Conservation (phyloP, 371 early-diverging fungal genomes). For the Amoeboaphelidium occidentale region DNA sequence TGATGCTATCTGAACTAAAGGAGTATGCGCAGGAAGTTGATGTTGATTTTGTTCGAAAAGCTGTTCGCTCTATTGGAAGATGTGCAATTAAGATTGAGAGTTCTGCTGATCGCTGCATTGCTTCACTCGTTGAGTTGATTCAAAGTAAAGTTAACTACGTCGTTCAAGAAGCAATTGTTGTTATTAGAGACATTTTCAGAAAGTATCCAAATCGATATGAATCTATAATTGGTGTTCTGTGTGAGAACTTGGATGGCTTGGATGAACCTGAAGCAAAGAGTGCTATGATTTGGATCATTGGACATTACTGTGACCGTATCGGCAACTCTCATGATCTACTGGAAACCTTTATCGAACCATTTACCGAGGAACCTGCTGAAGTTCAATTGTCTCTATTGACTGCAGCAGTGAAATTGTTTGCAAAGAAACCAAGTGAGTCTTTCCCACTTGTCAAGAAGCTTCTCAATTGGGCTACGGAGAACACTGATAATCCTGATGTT, state of each 20-base stretch:
- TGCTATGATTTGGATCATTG: conserved; percentile 84
- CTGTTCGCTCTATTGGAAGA: conserved; percentile 72
- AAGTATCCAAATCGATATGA: conserved; percentile 75
- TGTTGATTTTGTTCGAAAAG: conserved; percentile 79
- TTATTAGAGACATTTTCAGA: conserved; percentile 82
- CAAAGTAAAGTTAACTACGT: conserved; percentile 71
- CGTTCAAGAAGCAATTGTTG: conserved; percentile 73
- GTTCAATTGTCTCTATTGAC: conserved; percentile 81
- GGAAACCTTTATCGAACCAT: conserved; percentile 45
- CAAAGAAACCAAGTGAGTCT: conserved; percentile 62
- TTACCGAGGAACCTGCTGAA: conserved; percentile 55
- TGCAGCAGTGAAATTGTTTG: conserved; percentile 79
- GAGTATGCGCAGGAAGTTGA: conserved; percentile 93
- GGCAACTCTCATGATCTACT: conserved; percentile 61
- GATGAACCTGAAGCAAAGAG: conserved; percentile 85
- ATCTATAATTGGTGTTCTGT: conserved; percentile 54
- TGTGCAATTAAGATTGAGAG: conserved; percentile 73
- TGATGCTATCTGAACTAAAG: conserved; percentile 68
- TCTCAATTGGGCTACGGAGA: conserved; percentile 74
- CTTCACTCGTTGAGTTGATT: conserved; percentile 62
- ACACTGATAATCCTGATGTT: conserved; percentile 81
- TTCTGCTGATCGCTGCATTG: conserved; percentile 65
- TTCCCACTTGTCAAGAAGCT: conserved; percentile 73
- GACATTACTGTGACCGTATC: conserved; percentile 80
- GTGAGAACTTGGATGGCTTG: conserved; percentile 61